Percentiles rank a stretch among this genome's conserved stretches.
Conservation (phyloP, 495 filamentous ascomycete species). For the Usnea hakonensis region DNA sequence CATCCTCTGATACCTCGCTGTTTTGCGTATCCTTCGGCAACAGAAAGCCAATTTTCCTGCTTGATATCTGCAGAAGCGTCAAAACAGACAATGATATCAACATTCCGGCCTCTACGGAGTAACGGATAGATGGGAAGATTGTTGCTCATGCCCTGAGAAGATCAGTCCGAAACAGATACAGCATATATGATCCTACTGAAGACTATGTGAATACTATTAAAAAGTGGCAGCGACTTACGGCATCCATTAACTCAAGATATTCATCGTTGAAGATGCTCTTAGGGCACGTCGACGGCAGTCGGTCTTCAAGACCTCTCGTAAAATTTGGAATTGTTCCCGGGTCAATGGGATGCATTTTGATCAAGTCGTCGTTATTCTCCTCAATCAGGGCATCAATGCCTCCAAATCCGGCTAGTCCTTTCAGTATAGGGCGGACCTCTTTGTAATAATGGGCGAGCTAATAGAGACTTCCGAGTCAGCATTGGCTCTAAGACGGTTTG, state of each 20-base stretch:
- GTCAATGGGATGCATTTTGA: slow-evolving; percentile 87
- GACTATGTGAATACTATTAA: background rate
- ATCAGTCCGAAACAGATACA: background rate
- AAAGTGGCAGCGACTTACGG: slow-evolving; percentile 26
- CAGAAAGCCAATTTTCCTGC: slow-evolving; percentile 86
- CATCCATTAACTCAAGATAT: slow-evolving; percentile 86
- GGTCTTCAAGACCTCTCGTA: slow-evolving; percentile 65
- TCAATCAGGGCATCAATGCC: slow-evolving; percentile 81
- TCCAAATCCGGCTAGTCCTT: slow-evolving; percentile 62
- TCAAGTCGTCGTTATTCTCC: slow-evolving; percentile 69
- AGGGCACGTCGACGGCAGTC: slow-evolving; percentile 65
- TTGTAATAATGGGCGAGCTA: slow-evolving; percentile 84
- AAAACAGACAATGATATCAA: slow-evolving; percentile 88
- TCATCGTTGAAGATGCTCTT: slow-evolving; percentile 59
- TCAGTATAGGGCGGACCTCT: slow-evolving; percentile 74
- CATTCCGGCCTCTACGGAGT: slow-evolving; percentile 73
- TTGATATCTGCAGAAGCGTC: slow-evolving; percentile 79
- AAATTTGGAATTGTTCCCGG: slow-evolving; percentile 86
- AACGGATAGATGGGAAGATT: slow-evolving; percentile 94
- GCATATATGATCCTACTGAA: background rate
- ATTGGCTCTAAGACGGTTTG: background rate
- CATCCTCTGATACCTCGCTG: slow-evolving; percentile 87
- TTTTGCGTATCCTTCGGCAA: slow-evolving; percentile 82
- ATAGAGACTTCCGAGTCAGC: background rate
- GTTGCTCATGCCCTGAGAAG: slow-evolving; percentile 72